Evolutionary conservation across 768 basidiomycete genomes (phyloP).

Genomic region (Fistulinella prunicolor): DNA sequence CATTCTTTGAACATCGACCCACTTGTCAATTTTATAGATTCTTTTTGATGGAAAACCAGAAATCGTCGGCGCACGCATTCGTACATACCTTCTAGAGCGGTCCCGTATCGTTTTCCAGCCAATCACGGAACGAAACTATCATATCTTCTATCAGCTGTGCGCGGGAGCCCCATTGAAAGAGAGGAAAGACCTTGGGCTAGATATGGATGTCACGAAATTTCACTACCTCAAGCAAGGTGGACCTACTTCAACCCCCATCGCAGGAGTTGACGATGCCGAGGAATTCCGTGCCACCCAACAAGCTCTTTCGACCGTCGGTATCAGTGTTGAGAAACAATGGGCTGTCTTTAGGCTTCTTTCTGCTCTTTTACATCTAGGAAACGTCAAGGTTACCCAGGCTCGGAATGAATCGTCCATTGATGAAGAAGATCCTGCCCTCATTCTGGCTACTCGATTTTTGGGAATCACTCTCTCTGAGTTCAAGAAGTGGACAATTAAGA

Average conservation of each 20-base stretch:
- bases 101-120: constrained; percentile 98
- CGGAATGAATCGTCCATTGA: constrained; percentile 83
- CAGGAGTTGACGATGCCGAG: constrained; percentile 92
- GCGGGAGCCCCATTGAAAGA: constrained; percentile 95
- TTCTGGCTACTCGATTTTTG: constrained; percentile 82
- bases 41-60: constrained; percentile 94
- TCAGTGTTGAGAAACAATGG: constrained; percentile 98
- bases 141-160: constrained; percentile 99
- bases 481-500: constrained; percentile 99
- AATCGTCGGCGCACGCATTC: constrained; percentile 97
- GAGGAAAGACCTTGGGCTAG: constrained; percentile 90
- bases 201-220: constrained; percentile 83
- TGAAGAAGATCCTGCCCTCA: constrained; percentile 76
- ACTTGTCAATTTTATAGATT: constrained; percentile 53
- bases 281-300: constrained; percentile 94
- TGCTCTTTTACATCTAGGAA: constrained; percentile 94
- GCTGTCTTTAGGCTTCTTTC: constrained; percentile 93
- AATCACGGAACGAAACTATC: constrained; percentile 95
- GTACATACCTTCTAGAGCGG: constrained; percentile 96
- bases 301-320: constrained; percentile 94
- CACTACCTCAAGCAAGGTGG: constrained; percentile 94
- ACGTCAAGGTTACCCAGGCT: constrained; percentile 82
- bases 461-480: constrained; percentile 90
- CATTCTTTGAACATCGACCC: background rate
- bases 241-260: constrained; percentile 78